Evolutionary conservation across 495 filamentous ascomycete species (phyloP).

Genomic region (Neurospora pannonica): DNA sequence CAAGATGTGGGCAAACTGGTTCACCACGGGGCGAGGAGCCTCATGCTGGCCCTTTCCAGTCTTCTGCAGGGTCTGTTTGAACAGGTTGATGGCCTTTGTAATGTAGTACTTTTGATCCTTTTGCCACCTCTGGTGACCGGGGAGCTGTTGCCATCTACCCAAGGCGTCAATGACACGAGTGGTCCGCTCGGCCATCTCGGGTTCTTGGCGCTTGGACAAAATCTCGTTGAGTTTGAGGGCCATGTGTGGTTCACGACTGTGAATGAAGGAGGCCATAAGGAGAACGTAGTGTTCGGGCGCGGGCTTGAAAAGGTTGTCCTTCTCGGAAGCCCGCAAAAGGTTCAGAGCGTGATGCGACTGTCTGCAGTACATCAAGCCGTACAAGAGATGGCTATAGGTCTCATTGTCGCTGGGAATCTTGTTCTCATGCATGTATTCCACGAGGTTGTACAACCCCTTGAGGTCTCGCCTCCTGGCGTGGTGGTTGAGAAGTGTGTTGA

Average conservation of each 20-base stretch:
- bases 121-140: conserved; percentile 6
- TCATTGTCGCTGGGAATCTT: conserved; percentile 51
- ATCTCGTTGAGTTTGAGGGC: conserved; percentile 23
- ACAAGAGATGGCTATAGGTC: conserved; percentile 69
- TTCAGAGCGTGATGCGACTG: conserved; percentile 56
- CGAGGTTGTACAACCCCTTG: conserved; percentile 46
- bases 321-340: conserved; percentile 53
- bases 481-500: conserved; percentile 66
- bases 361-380: conserved; percentile 49
- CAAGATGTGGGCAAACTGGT: conserved; percentile 45
- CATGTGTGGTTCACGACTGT: conserved; percentile 23
- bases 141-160: conserved; percentile 23
- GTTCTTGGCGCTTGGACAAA: conserved; percentile 23
- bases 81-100: conserved; percentile 19
- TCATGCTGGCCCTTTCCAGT: conserved; percentile 4
- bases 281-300: conserved; percentile 48
- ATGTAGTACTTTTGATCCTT: conserved; percentile 13
- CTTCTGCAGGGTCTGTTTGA: conserved; percentile 10
- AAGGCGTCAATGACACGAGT: conserved; percentile 26
- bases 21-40: conserved; percentile 37
- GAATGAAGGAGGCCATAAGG: conserved; percentile 26
- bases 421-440: conserved; percentile 50
- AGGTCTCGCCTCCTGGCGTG: conserved; percentile 59
- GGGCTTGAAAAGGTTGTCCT: conserved; percentile 45
- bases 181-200: conserved; percentile 20